phyloP scores from a whole-genome alignment of 2,329 filamentous ascomycete genomes.

The Aspergillus nomiae region DNA sequence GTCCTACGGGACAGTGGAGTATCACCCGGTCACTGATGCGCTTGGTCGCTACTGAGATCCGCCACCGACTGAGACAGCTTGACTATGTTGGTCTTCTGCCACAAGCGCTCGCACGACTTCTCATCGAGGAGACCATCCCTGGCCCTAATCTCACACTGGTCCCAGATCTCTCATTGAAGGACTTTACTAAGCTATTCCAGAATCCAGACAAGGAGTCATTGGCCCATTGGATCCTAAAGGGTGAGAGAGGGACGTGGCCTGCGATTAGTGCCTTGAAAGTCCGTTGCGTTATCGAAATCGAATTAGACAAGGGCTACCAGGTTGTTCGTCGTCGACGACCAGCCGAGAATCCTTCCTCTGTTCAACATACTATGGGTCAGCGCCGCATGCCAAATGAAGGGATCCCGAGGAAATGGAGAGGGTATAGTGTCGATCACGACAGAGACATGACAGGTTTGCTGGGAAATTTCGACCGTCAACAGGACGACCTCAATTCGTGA shows the following conservation, averaged over 20 bases:
- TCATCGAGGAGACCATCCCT: constrained; percentile 81
- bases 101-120: constrained; percentile 68
- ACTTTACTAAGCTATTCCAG: constrained; percentile 80
- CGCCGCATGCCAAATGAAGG: constrained; percentile 31
- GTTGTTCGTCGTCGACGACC: constrained; percentile 60
- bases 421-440: constrained; percentile 22
- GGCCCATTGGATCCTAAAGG: constrained; percentile 81
- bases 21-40: constrained; percentile 60
- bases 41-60: constrained; percentile 73
- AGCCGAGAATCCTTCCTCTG: constrained; percentile 25
- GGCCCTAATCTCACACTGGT: constrained; percentile 79
- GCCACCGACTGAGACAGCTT: constrained; percentile 78
- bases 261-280: constrained; percentile 80
- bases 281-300: constrained; percentile 81
- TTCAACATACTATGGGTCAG: not conserved
- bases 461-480: constrained; percentile 18
- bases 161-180: constrained; percentile 70
- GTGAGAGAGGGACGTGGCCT: constrained; percentile 89
- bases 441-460: constrained; percentile 14
- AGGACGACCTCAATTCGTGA: constrained; percentile 11
- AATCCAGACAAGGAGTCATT: constrained; percentile 75
- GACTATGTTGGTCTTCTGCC: constrained; percentile 76
- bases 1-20: constrained; percentile 61
- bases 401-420: constrained; percentile 26
- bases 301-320: constrained; percentile 84